A percentile compares a stretch with the other conserved stretches of the same genome.
Conservation (phyloP, 176 grass and related monocot genomes). For the Stipa capillata region DNA sequence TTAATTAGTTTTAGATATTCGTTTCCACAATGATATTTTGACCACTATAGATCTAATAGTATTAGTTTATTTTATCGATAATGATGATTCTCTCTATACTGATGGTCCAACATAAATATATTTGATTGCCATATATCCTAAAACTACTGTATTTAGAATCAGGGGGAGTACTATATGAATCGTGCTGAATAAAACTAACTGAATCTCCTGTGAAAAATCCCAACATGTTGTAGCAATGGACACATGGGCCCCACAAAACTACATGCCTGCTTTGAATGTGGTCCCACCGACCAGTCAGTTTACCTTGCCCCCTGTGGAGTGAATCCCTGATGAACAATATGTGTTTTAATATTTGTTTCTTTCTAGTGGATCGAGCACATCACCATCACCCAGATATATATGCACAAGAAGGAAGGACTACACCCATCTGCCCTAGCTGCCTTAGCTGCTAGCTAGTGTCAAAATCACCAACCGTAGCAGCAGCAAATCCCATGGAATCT, state of each 20-base stretch:
- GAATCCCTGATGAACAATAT: background rate
- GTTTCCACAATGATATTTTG: too few relatives aligned
- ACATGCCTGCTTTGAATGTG: background rate
- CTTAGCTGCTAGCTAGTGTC: background rate
- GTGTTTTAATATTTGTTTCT: conserved; percentile 27
- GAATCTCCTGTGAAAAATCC: background rate
- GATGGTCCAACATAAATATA: too few relatives aligned
- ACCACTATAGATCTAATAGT: too few relatives aligned
- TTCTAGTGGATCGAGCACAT: conserved; percentile 31
- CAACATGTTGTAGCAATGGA: background rate
- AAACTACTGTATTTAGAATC: too few relatives aligned
- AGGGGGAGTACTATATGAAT: background rate
- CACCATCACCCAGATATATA: conserved; percentile 23
- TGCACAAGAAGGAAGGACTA: conserved; percentile 6
- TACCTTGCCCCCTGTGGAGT: background rate
- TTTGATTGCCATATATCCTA: too few relatives aligned
- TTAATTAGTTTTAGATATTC: too few relatives aligned
- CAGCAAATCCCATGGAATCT: conserved; percentile 21
- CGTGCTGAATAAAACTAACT: background rate
- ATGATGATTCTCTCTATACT: too few relatives aligned
- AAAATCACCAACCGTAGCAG: conserved; percentile 24
- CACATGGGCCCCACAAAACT: background rate
- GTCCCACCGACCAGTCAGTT: background rate
- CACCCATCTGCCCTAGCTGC: background rate
- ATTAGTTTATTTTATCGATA: too few relatives aligned